phyloP scores from a whole-genome alignment of 106 monocot species.

The Dendrobium chrysotoxum region DNA sequence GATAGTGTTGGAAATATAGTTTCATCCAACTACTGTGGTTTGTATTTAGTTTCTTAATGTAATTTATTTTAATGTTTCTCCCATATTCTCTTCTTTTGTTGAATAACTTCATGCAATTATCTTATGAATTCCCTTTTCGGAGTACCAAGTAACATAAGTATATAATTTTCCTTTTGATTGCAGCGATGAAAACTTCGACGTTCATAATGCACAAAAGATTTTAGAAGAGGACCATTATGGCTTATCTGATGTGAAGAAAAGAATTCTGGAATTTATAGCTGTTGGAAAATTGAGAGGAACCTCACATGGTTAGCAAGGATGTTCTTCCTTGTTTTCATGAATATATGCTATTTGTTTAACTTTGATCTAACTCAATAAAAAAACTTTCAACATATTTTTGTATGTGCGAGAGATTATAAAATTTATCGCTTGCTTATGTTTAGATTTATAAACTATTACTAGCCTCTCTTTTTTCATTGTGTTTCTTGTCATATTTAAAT shows the following conservation, averaged over 20 bases:
- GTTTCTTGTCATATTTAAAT: too few relatives aligned
- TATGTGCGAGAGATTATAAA: background rate
- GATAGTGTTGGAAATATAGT: constrained; percentile 1
- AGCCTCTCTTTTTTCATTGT: background rate
- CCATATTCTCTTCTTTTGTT: background rate
- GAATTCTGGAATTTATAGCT: constrained; percentile 97
- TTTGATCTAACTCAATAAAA: background rate
- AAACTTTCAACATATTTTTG: background rate
- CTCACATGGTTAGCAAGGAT: constrained; percentile 65
- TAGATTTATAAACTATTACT: background rate
- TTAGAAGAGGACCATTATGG: constrained; percentile 98
- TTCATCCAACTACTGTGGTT: background rate
- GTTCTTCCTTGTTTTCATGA: background rate
- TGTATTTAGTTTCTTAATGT: background rate
- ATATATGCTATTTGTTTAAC: background rate
- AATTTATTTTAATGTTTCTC: background rate
- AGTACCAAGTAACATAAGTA: background rate
- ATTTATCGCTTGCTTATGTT: background rate
- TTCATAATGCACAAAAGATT: constrained; percentile 77
- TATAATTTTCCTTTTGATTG: constrained; percentile 3
- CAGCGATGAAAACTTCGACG: constrained; percentile 96
- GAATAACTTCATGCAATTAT: background rate
- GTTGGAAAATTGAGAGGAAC: constrained; percentile 94
- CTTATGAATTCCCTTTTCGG: background rate
- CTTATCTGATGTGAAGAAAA: constrained; percentile 91